These are phyloP conservation scores for Rhododendron griersonianum DNA, from an alignment of 148 eudicot species.

Conservation along the genomic window DNA sequence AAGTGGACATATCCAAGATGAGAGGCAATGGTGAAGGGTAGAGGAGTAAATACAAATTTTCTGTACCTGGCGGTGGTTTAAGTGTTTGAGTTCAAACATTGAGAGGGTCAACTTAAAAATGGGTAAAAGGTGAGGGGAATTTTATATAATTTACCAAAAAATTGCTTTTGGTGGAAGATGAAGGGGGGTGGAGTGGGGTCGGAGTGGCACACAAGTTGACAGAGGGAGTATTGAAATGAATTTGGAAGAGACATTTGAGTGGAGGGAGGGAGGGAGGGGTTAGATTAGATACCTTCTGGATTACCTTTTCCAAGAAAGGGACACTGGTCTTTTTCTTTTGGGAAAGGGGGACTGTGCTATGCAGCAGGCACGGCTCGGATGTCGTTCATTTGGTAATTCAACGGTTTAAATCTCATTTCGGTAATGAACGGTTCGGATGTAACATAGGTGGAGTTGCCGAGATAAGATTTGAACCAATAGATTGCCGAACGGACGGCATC, in stretches of 20 bases:
- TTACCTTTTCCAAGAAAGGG: slow-evolving; percentile 37
- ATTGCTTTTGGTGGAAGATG: background rate
- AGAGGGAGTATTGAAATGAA: background rate
- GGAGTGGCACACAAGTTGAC: background rate
- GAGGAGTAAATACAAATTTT: background rate
- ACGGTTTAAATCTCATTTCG: no score
- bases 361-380: no score
- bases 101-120: background rate
- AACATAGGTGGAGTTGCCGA: no score
- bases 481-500: no score
- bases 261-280: slow-evolving; percentile 15
- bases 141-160: background rate
- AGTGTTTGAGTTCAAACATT: background rate
- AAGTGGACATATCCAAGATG: background rate
- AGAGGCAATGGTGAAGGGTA: background rate
- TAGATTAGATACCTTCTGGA: slow-evolving; percentile 14
- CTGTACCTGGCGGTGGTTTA: background rate
- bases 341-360: no score
- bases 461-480: no score
- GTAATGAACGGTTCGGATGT: no score
- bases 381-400: no score
- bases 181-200: background rate
- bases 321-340: slow-evolving; percentile 9
- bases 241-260: background rate
- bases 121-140: background rate